Evolutionary conservation across 306 rosid genomes (phyloP), one percentile per base, ranked within the genome.

Genomic region (Spatholobus suberectus): DNA sequence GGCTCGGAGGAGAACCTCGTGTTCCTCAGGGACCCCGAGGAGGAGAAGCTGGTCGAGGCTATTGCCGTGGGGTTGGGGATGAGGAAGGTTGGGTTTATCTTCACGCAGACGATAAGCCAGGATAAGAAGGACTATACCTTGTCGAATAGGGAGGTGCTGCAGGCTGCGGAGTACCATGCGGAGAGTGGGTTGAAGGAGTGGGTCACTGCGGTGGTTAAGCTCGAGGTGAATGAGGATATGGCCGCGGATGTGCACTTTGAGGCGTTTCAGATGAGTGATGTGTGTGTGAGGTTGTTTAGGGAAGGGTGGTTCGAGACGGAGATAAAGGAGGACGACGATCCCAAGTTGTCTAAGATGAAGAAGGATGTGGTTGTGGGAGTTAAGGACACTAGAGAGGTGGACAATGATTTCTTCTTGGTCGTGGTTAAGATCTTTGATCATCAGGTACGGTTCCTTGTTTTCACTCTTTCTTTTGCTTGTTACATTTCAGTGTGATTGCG

Each of bases 241-340:
- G 91, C 79, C 7, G 97, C 97, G 14, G 97, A 92, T 86, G 98
- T 96, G 43, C 98, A 94, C 79, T 94, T 96, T 21, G 99, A 96
- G 73, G 97, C 98, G 0, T 96, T 96, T 90, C 98, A 96, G 90
- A 92, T 96, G 97, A 96, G 98, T 88, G 99, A 96, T 80, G 79
- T 88, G 37, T 96, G 99, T 70, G 75, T 94, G 32, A 88, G 79
- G 63, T 87, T 96, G 92, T 94, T 91, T 52, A 92, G 85, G 87
- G 98, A 96, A 85, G 92, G 88, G 17, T 91, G 98, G 98, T 92
- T 94, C 34, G 92, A 81, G 81, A 87, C 90, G 0, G 97, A 96
- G 71, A 86, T 94, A 38, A 86, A 76, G 57, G 93, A 90, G 61
- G 97, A 89, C 15, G 83, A 76, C 43, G 99, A 96, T 85, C 99